These are phyloP conservation scores for Leccinum proximum DNA, from an alignment of 1,284 basidiomycete species.

Conservation along the genomic window DNA sequence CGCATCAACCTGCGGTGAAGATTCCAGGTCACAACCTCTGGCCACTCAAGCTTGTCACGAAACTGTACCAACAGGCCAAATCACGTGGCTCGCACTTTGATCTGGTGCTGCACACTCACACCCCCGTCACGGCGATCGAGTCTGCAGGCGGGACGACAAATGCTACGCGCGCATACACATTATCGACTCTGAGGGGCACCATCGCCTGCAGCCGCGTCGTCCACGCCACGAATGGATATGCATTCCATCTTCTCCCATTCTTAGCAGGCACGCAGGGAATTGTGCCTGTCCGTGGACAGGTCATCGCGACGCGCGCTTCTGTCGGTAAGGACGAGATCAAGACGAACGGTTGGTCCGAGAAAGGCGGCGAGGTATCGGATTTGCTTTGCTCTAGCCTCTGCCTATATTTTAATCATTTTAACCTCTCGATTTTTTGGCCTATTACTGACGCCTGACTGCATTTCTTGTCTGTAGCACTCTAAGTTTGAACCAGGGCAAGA, in stretches of 20 bases:
- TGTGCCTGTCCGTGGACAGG: slow-evolving; percentile 73
- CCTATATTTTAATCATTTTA: neutral
- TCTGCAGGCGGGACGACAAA: neutral
- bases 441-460: neutral
- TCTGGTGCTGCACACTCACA: slow-evolving; percentile 63
- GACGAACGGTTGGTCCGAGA: slow-evolving; percentile 42
- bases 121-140: slow-evolving; percentile 54
- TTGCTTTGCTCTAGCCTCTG: neutral
- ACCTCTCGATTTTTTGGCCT: no score
- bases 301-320: slow-evolving; percentile 58
- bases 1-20: slow-evolving; percentile 48
- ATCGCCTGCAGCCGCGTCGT: slow-evolving; percentile 59
- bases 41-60: slow-evolving; percentile 74
- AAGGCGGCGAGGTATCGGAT: slow-evolving; percentile 30
- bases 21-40: slow-evolving; percentile 64
- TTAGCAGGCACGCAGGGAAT: slow-evolving; percentile 49
- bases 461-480: slow-evolving; percentile 20
- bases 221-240: slow-evolving; percentile 82
- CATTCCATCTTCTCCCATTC: slow-evolving; percentile 59
- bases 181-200: slow-evolving; percentile 54
- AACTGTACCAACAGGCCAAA: slow-evolving; percentile 49
- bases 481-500: slow-evolving; percentile 43
- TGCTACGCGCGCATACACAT: slow-evolving; percentile 6
- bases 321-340: slow-evolving; percentile 35
- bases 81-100: slow-evolving; percentile 32